Evolutionary conservation across 495 filamentous ascomycete species (phyloP), one percentile per base, ranked within the genome.

Genomic region (Trichoderma erinaceum): DNA sequence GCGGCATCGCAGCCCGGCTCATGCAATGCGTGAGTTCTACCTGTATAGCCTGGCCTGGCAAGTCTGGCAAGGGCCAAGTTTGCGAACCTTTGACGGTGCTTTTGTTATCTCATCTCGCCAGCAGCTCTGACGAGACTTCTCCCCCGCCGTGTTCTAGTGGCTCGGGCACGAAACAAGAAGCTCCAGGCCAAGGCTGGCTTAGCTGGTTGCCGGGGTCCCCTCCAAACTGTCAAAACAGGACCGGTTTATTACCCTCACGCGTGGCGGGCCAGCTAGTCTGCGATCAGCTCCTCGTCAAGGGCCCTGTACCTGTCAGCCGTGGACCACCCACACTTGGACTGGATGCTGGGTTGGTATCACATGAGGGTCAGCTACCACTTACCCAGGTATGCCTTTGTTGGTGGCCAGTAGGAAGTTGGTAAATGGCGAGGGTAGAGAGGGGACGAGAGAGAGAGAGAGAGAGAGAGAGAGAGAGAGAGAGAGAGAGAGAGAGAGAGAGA

Each of bases 191-290:
- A n/a, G 44, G 44, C 44, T 48, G 44, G 18, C 18, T 48, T 48
- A 48, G 44, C 21, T 2, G 16, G 48, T 21, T 21, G 48, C 48
- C 48, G 48, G 48, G 48, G 48, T 52, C 48, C 48, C 18, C 21
- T n/a, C 21, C 12, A 52, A 52, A n/a, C 48, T 52, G 48, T 52
- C 48, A 52, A n/a, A 52, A 52, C 48, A 25, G 27, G 23, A 25
- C 56, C 56, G 56, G 56, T 32, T 25, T 25, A 21, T 61, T 32
- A 23, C 56, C 56, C 56, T 61, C 56, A 25, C 56, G 56, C 56
- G 56, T 61, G 56, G 56, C 27, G 56, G 56, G 10, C 56, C 56
- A 61, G 56, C 56, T 52, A 52, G 48, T 52, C 48, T 21, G 48
- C 48, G 48, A 25, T 52, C 48, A 52, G 48, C 48, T n/a, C 35